Evolutionary conservation across 805 yeast species (phyloP).

Genomic region (Aciculoconidium aculeatum): DNA sequence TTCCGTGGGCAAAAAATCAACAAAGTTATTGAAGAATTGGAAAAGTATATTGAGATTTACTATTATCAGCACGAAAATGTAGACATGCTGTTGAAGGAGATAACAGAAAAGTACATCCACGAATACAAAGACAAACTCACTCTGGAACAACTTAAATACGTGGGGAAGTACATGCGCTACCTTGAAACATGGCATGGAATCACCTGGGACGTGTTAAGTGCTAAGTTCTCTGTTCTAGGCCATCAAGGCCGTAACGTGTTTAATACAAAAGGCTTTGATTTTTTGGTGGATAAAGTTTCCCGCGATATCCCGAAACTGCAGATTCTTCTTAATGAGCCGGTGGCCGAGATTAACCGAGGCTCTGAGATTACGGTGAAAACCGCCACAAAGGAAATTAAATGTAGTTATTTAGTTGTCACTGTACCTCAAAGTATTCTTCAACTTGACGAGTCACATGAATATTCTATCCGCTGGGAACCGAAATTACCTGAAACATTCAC

Average conservation of each 20-base stretch:
- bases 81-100: constrained; percentile 51
- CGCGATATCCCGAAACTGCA: constrained; percentile 32
- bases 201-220: constrained; percentile 60
- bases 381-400: constrained; percentile 23
- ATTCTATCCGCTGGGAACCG: constrained; percentile 53
- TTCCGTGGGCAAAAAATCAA: constrained; percentile 19
- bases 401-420: constrained; percentile 63
- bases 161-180: constrained; percentile 48
- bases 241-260: constrained; percentile 77
- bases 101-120: constrained; percentile 41
- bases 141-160: constrained; percentile 43
- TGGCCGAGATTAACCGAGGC: constrained; percentile 22
- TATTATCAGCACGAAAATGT: constrained; percentile 44
- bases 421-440: constrained; percentile 72
- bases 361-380: constrained; percentile 1
- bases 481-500: constrained; percentile 42
- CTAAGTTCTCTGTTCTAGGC: constrained; percentile 61
- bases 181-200: constrained; percentile 81
- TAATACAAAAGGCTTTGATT: constrained; percentile 54
- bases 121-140: constrained; percentile 44
- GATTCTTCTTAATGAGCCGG: constrained; percentile 39
- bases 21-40: constrained; percentile 48
- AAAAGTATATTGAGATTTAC: constrained; percentile 51
- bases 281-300: constrained; percentile 40
- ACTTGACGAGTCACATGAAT: constrained; percentile 27